Conservation (phyloP, 352 stramenopile genomes). For the Phytopythium kandeliae region DNA sequence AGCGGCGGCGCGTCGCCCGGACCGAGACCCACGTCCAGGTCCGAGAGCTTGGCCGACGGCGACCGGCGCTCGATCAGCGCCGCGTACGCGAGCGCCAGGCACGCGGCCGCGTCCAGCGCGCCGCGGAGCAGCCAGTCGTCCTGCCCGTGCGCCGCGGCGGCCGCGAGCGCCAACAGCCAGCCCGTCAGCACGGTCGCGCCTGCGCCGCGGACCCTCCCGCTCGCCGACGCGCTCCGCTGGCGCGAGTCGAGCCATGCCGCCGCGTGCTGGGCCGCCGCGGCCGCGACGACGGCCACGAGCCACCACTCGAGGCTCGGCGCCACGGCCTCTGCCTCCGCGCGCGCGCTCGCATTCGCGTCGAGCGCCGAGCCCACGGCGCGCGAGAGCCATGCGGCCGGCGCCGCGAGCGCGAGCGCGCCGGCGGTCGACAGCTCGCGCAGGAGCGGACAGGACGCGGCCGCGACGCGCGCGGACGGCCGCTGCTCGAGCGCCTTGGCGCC, state of each 20-base stretch:
- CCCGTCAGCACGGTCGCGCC: neutral
- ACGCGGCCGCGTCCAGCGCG: neutral
- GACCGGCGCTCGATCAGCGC: neutral
- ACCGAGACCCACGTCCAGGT: constrained; percentile 13
- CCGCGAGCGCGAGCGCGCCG: constrained; percentile 17
- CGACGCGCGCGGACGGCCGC: constrained; percentile 16
- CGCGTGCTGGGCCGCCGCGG: constrained; percentile 2
- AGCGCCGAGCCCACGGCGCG: constrained; percentile 21
- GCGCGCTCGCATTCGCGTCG: constrained; percentile 12
- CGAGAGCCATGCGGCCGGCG: constrained; percentile 27
- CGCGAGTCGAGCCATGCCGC: neutral
- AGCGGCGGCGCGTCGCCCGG: constrained; percentile 13
- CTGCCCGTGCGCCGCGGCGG: neutral
- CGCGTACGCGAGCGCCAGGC: neutral
- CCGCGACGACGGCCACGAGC: constrained; percentile 6
- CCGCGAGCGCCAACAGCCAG: neutral
- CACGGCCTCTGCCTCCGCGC: constrained; percentile 8
- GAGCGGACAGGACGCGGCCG: constrained; percentile 17
- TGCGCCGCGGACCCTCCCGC: neutral
- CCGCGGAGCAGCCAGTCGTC: constrained; percentile 1
- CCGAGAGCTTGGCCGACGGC: neutral
- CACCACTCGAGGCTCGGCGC: constrained; percentile 2
- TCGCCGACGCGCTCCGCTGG: neutral
- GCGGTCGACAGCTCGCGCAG: constrained; percentile 38
- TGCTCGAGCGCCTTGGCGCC: constrained; percentile 20